phyloP scores from a whole-genome alignment of 192 early-diverging fungal species.

The Kappamyces sp. region DNA sequence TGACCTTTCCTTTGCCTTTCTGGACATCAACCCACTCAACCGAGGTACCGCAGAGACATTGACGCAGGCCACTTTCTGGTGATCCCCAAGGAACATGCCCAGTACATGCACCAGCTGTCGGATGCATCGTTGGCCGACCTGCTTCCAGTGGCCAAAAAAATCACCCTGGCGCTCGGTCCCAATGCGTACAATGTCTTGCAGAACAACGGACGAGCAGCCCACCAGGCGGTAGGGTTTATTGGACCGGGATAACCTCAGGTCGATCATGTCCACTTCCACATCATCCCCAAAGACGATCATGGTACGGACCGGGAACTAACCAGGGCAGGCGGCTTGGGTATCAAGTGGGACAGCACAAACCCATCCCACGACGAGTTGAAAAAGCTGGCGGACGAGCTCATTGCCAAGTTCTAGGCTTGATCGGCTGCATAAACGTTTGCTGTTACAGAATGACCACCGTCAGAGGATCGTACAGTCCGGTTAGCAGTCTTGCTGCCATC shows the following conservation, averaged over 20 bases:
- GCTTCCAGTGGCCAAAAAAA: constrained; percentile 82
- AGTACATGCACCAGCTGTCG: constrained; percentile 84
- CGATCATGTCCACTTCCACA: constrained; percentile 91
- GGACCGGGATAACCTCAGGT: constrained; percentile 39
- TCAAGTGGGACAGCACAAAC: constrained; percentile 1
- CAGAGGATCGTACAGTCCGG: neutral
- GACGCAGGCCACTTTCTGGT: constrained; percentile 23
- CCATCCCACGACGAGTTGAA: constrained; percentile 1
- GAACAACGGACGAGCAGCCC: constrained; percentile 71
- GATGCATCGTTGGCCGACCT: constrained; percentile 78
- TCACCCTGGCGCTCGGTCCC: constrained; percentile 66
- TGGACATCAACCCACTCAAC: constrained; percentile 73
- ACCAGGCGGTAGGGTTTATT: constrained; percentile 42
- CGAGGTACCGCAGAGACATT: constrained; percentile 63
- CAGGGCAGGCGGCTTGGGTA: neutral
- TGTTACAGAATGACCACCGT: too few relatives aligned
- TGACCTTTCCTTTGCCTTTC: constrained; percentile 67
- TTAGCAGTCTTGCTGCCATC: neutral
- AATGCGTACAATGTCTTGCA: constrained; percentile 91
- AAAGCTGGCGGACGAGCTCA: neutral
- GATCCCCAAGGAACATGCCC: constrained; percentile 59
- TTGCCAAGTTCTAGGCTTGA: constrained; percentile 1
- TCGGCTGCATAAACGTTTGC: too few relatives aligned
- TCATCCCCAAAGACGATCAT: constrained; percentile 43
- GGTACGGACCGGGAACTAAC: neutral